These are phyloP conservation scores for Penicillium sp. DNA, from an alignment of 2,329 filamentous ascomycete species.

Conservation along the genomic window DNA sequence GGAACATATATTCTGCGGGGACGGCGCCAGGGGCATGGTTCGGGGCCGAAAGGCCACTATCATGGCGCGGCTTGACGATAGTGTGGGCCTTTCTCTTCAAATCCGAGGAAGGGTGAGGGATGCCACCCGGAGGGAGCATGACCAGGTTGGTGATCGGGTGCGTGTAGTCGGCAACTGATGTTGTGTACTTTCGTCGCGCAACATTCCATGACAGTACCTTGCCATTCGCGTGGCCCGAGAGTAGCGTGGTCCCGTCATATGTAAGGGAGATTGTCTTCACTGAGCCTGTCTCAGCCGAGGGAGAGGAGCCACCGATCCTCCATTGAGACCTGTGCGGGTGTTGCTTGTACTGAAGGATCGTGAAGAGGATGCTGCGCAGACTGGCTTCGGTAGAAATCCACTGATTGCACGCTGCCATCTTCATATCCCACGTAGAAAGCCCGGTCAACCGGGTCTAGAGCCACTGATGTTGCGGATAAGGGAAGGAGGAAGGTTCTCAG, in stretches of 20 bases:
- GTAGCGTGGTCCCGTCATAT: slow-evolving; percentile 76
- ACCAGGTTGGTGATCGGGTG: slow-evolving; percentile 78
- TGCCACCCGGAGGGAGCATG: slow-evolving; percentile 65
- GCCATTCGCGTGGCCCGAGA: slow-evolving; percentile 80
- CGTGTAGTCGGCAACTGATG: slow-evolving; percentile 69
- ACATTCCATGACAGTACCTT: slow-evolving; percentile 80
- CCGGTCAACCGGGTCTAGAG: slow-evolving; percentile 78
- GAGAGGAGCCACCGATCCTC: slow-evolving; percentile 52
- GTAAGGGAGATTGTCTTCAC: slow-evolving; percentile 69
- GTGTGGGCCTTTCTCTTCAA: slow-evolving; percentile 55
- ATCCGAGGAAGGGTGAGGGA: slow-evolving; percentile 35
- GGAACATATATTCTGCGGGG: slow-evolving; percentile 46
- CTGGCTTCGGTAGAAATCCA: slow-evolving; percentile 68
- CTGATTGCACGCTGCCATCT: slow-evolving; percentile 74
- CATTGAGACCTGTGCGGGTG: slow-evolving; percentile 43
- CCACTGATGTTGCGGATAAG: slow-evolving; percentile 67
- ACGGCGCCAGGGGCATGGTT: slow-evolving; percentile 37
- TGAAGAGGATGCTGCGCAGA: slow-evolving; percentile 42
- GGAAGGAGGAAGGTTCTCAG: slow-evolving; percentile 81
- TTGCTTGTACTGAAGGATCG: slow-evolving; percentile 37
- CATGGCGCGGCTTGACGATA: slow-evolving; percentile 72
- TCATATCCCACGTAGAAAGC: slow-evolving; percentile 79
- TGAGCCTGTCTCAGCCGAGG: slow-evolving; percentile 63
- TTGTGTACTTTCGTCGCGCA: slow-evolving; percentile 65
- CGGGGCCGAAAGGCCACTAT: slow-evolving; percentile 40